These are phyloP conservation scores for Wolfiporia cocos DNA, from an alignment of 1,284 basidiomycete genomes.

Conservation along the genomic window DNA sequence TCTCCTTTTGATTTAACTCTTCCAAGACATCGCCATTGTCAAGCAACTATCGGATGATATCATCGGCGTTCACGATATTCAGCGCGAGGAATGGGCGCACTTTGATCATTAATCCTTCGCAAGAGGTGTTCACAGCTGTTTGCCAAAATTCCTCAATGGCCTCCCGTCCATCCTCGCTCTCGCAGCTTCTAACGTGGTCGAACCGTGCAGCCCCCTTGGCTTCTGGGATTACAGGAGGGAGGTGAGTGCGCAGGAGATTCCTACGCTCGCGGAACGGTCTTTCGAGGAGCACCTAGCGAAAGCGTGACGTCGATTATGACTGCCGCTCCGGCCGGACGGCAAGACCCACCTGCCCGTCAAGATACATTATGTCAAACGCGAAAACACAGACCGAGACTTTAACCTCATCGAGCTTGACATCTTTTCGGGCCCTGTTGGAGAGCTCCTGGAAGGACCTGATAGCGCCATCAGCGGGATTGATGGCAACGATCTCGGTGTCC, in stretches of 20 bases:
- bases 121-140: conserved; percentile 73
- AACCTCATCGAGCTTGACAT: conserved; percentile 76
- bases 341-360: conserved; percentile 73
- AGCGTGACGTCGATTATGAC: neutral
- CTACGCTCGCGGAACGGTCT: conserved; percentile 73
- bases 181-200: conserved; percentile 72
- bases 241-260: conserved; percentile 50
- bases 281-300: conserved; percentile 59
- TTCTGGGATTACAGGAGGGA: conserved; percentile 47
- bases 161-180: conserved; percentile 60
- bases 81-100: conserved; percentile 32
- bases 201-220: conserved; percentile 57
- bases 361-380: conserved; percentile 88
- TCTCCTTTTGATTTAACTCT: conserved; percentile 30
- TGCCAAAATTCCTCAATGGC: conserved; percentile 78
- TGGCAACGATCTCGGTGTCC: conserved; percentile 87
- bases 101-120: conserved; percentile 95
- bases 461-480: conserved; percentile 58
- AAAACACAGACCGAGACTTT: conserved; percentile 82
- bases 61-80: conserved; percentile 2
- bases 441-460: conserved; percentile 84
- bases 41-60: conserved; percentile 41
- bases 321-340: too few species aligned
- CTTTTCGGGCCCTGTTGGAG: conserved; percentile 81
- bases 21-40: conserved; percentile 42